phyloP scores from a whole-genome alignment of 2,329 filamentous ascomycete species.

The Pseudogymnoascus sp. region DNA sequence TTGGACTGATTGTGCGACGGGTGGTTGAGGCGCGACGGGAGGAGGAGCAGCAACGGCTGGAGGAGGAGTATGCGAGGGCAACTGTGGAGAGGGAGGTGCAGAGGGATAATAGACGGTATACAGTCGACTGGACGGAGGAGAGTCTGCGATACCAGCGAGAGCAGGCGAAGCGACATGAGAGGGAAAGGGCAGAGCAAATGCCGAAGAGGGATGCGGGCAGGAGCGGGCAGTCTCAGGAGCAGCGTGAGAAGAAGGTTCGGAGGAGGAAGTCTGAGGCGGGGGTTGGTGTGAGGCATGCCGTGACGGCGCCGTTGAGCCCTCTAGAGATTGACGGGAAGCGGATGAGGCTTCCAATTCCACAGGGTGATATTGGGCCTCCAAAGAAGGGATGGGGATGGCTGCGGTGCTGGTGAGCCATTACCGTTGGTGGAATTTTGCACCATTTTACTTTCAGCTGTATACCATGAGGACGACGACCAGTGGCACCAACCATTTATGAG shows the following conservation, averaged over 20 bases:
- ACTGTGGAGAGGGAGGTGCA: background rate
- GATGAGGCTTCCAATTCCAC: background rate
- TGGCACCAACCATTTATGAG: background rate
- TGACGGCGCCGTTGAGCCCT: constrained; percentile 24
- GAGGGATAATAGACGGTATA: background rate
- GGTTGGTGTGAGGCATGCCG: constrained; percentile 21
- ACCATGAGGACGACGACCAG: background rate
- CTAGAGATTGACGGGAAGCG: constrained; percentile 21
- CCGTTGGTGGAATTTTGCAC: background rate
- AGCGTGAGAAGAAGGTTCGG: constrained; percentile 6
- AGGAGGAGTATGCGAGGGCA: background rate
- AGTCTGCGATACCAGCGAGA: background rate
- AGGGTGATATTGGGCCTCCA: background rate
- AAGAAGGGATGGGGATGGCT: constrained; percentile 6
- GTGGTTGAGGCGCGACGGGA: constrained; percentile 42
- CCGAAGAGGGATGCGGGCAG: constrained; percentile 2
- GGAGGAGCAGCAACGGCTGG: constrained; percentile 9
- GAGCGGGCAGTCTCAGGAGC: constrained; percentile 6
- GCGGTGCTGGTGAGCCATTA: constrained; percentile 9
- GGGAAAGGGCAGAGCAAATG: constrained; percentile 7
- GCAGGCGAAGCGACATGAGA: constrained; percentile 7
- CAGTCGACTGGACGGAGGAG: background rate
- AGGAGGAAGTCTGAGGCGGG: constrained; percentile 9
- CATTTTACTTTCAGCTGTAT: constrained; percentile 1
- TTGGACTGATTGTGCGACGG: constrained; percentile 58